phyloP scores from a whole-genome alignment of 768 basidiomycete species.

The Baorangia bicolor region DNA sequence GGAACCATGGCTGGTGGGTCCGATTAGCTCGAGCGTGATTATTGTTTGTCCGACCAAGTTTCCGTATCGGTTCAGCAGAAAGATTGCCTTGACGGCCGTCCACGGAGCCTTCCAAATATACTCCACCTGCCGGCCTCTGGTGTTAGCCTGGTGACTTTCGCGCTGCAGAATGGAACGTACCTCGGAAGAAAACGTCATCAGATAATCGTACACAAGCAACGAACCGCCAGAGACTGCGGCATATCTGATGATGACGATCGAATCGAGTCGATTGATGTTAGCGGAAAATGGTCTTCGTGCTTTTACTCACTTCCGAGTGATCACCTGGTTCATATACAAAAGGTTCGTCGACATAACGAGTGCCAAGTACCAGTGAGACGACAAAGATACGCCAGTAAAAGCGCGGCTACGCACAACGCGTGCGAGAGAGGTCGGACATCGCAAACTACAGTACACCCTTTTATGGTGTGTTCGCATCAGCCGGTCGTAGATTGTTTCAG shows the following conservation, averaged over 20 bases:
- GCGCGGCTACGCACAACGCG: too few relatives aligned
- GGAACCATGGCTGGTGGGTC: neutral
- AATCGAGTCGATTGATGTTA: too few relatives aligned
- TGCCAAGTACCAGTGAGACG: too few relatives aligned
- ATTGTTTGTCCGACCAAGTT: conserved; percentile 14
- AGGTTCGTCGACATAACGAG: too few relatives aligned
- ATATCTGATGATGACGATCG: conserved; percentile 2
- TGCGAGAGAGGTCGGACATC: too few relatives aligned
- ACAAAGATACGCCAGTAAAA: too few relatives aligned
- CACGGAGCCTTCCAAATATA: conserved; percentile 19
- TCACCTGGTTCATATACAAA: too few relatives aligned
- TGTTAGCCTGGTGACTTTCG: neutral
- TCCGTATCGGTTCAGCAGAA: conserved; percentile 19
- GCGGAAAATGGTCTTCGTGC: too few relatives aligned
- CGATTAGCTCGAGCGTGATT: conserved; percentile 3
- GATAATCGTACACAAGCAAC: conserved; percentile 9
- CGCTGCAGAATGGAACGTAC: neutral
- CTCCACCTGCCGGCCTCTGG: neutral
- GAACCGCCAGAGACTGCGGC: neutral
- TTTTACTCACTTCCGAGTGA: too few relatives aligned
- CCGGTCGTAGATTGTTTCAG: too few relatives aligned
- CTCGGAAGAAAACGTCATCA: conserved; percentile 11
- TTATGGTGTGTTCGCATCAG: too few relatives aligned
- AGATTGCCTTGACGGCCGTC: conserved; percentile 9
- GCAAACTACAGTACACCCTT: too few relatives aligned